Evolutionary conservation across 2,329 filamentous ascomycete genomes (phyloP), one percentile per base, ranked within the genome.

Genomic region (Phaeosphaeria sp.): DNA sequence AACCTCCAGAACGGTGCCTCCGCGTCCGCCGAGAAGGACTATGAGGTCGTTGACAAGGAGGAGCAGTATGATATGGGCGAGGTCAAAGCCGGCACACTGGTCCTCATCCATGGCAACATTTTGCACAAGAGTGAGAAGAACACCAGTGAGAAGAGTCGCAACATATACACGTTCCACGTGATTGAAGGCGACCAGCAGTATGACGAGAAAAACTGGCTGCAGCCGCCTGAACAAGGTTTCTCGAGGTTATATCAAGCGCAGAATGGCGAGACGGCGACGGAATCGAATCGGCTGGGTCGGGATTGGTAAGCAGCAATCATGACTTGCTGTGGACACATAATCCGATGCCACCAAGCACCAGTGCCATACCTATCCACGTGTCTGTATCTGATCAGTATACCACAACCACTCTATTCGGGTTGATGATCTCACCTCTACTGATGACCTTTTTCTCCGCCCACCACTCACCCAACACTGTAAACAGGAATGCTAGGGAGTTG

Each of bases 101-200:
- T 98, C 48, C 79, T 99, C 61, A 98, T 99, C 64, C 94, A 99
- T 80, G 95, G 95, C 1, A 98, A 98, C 77, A 80, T 97, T 68
- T 76, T 98, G 80, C 95, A 99, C 79, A 96, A 96, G 86, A 97
- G 93, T 75, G 93, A 97, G 85, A 91, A 86, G 83, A 99, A 99
- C 75, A 84, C 86, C 55, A 96, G 93, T 75, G 79, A 84, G 63
- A 94, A 92, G 82, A 93, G 93, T 21, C 84, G 94, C 65, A 96
- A 95, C 74, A 97, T 97, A 53, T 99, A 98, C 78, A 98, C 95
- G 0, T 99, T 98, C 76, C 95, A 99, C 81, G 87, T 96, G 56
- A 98, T 98, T 71, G 95, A 98, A 79, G 91, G 90, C 0, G 86
- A 90, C 20, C 82, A 88, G 44, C 82, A 80, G 53, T 99, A 98